A percentile compares a stretch with the other conserved stretches of the same genome.
Conservation (phyloP, 176 grass and related monocot genomes). For the Oryza meridionalis region DNA sequence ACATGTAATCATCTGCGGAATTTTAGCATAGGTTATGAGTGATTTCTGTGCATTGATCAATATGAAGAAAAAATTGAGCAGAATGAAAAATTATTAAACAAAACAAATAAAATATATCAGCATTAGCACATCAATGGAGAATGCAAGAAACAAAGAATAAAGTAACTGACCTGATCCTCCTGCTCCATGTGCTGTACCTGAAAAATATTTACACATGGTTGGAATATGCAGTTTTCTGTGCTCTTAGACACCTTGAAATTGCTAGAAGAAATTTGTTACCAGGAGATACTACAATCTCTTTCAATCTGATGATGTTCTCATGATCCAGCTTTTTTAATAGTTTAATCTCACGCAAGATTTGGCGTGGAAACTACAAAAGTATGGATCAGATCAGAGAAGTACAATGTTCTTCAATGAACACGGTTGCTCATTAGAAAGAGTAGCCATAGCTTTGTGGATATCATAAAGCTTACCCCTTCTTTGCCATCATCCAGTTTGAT, state of each 20-base stretch:
- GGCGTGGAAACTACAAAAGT: constrained; percentile 72
- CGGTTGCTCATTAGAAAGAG: constrained; percentile 19
- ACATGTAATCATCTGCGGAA: constrained; percentile 69
- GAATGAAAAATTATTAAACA: constrained; percentile 13
- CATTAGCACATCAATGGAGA: constrained; percentile 15
- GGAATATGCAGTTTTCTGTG: constrained; percentile 1
- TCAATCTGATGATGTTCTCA: constrained; percentile 81
- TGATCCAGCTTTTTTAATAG: constrained; percentile 84
- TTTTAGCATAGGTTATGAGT: constrained; percentile 4
- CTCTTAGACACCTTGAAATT: constrained; percentile 25
- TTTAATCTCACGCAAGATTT: constrained; percentile 82
- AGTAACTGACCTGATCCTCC: constrained; percentile 45
- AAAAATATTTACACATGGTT: constrained; percentile 29
- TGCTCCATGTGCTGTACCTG: constrained; percentile 53
- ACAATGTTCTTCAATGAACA: constrained; percentile 21
- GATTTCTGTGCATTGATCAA: neutral
- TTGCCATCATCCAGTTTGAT: constrained; percentile 80
- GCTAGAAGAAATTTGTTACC: constrained; percentile 54
- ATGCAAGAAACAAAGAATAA: constrained; percentile 36
- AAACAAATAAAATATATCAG: constrained; percentile 18
- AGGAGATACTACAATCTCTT: constrained; percentile 84
- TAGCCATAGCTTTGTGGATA: constrained; percentile 26
- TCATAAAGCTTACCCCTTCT: constrained; percentile 69
- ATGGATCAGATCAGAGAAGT: constrained; percentile 27
- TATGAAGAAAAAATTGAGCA: neutral